Percentiles rank a stretch among this genome's conserved stretches.
Evolutionary conservation across 345 rosid species (phyloP).

Genomic region (Pistacia vera): DNA sequence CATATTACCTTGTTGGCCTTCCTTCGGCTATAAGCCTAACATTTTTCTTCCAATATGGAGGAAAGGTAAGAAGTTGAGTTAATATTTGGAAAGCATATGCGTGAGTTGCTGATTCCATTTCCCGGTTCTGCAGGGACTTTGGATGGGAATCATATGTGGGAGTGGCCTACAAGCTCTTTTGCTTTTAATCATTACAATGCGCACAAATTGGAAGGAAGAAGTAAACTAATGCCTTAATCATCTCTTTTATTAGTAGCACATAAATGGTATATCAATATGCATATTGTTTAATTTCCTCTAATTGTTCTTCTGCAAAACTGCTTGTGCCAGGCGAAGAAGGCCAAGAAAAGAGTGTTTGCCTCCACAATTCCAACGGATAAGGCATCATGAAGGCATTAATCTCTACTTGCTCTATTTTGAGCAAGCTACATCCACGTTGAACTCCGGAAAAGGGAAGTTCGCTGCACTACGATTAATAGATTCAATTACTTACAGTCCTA

Average conservation of each 20-base stretch:
- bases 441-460: too few species aligned
- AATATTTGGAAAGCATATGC: neutral
- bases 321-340: slow-evolving; percentile 31
- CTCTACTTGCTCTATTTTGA: too few species aligned
- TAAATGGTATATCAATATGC: neutral
- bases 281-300: neutral
- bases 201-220: slow-evolving; percentile 36
- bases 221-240: slow-evolving; percentile 9
- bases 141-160: slow-evolving; percentile 43
- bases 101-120: neutral
- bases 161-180: slow-evolving; percentile 36
- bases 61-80: slow-evolving; percentile 21
- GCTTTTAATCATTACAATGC: slow-evolving; percentile 30
- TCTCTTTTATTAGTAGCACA: neutral
- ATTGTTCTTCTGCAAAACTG: neutral
- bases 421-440: too few species aligned
- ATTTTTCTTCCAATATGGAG: slow-evolving; percentile 34
- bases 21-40: slow-evolving; percentile 33
- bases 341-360: slow-evolving; percentile 22
- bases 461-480: too few species aligned
- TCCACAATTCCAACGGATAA: slow-evolving; percentile 5
- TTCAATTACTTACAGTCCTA: too few species aligned
- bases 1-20: slow-evolving; percentile 35
- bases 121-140: slow-evolving; percentile 31
- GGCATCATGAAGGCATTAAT: neutral